phyloP scores from a whole-genome alignment of 2,329 filamentous ascomycete genomes.

The Apiospora hydei region DNA sequence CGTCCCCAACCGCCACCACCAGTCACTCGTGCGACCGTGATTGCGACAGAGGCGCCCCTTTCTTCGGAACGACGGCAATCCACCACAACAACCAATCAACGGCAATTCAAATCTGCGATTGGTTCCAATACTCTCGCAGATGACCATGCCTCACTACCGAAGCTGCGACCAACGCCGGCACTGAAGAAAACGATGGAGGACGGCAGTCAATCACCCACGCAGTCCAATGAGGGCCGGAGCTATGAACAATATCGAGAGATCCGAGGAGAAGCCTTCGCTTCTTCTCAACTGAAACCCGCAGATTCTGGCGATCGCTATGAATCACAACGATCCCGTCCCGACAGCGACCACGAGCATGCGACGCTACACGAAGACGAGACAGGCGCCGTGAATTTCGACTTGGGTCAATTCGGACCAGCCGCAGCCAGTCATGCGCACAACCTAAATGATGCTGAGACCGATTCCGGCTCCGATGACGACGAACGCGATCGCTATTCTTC shows the following conservation, averaged over 20 bases:
- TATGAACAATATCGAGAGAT: constrained; percentile 54
- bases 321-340: constrained; percentile 35
- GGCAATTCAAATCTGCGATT: background rate
- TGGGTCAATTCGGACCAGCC: constrained; percentile 44
- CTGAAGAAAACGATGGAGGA: constrained; percentile 48
- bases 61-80: background rate
- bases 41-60: background rate
- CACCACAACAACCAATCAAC: background rate
- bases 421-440: background rate
- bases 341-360: constrained; percentile 35
- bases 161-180: constrained; percentile 13
- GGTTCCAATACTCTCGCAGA: background rate
- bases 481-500: background rate
- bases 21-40: background rate
- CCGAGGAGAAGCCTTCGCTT: constrained; percentile 8
- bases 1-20: constrained; percentile 12
- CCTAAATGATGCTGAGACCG: constrained; percentile 12
- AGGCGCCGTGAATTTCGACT: constrained; percentile 44
- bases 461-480: background rate
- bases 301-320: constrained; percentile 38
- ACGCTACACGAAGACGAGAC: constrained; percentile 57
- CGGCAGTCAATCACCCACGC: constrained; percentile 61
- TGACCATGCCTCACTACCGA: background rate
- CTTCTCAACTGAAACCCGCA: constrained; percentile 38
- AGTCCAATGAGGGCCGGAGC: constrained; percentile 63